These are phyloP conservation scores for Mortierella sp. DNA, from an alignment of 371 early-diverging fungal genomes.

Conservation along the genomic window DNA sequence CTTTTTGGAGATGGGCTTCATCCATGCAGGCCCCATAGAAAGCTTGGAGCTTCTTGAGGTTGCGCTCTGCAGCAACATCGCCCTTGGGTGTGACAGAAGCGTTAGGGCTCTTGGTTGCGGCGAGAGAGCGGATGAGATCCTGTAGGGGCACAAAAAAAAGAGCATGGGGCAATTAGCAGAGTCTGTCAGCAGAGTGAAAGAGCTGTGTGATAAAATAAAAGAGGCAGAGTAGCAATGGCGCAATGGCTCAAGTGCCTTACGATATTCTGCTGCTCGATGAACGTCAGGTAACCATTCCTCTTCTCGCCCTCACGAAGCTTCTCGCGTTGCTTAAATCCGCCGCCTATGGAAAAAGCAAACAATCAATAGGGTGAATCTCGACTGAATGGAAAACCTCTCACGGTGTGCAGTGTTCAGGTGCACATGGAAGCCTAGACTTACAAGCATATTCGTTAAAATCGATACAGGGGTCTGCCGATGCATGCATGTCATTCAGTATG, in stretches of 20 bases:
- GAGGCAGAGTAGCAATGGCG: too few species aligned
- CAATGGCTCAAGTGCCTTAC: not conserved
- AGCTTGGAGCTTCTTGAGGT: conserved; percentile 28
- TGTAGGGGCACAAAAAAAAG: not conserved
- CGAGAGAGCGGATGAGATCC: conserved; percentile 22
- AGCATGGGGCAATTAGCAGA: not conserved
- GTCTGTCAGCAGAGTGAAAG: not conserved
- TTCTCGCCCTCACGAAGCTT: conserved; percentile 24
- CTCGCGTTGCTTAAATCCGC: conserved; percentile 32
- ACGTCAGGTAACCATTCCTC: conserved; percentile 19
- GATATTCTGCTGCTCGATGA: conserved; percentile 23
- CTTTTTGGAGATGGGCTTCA: conserved; percentile 8
- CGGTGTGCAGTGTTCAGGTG: too few species aligned
- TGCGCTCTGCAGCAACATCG: conserved; percentile 6
- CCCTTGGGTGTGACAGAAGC: conserved; percentile 9
- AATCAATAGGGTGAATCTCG: not conserved
- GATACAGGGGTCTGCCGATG: conserved; percentile 27
- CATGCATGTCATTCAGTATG: conserved; percentile 26
- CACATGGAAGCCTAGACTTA: too few species aligned
- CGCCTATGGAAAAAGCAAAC: conserved; percentile 11
- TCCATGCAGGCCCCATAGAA: conserved; percentile 44
- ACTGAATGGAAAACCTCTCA: not conserved
- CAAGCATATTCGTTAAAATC: conserved; percentile 39
- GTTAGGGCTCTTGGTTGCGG: conserved; percentile 13
- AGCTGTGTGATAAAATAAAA: too few species aligned